Percentiles rank a stretch among this genome's conserved stretches.
Conservation (phyloP, 768 basidiomycete species). For the Amanita subjunquillea region DNA sequence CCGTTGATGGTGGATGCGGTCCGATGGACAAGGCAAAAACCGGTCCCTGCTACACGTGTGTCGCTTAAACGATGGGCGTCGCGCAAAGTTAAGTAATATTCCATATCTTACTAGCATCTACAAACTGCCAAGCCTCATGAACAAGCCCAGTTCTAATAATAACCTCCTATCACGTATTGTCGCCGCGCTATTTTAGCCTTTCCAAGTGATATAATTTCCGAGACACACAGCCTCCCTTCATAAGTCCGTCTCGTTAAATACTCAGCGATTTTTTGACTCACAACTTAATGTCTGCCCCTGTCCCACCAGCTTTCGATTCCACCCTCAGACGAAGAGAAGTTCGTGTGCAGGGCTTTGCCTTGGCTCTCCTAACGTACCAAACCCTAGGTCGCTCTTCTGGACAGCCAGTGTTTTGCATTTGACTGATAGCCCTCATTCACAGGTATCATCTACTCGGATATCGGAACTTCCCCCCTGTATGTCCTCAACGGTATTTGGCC, state of each 20-base stretch:
- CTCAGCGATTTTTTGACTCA: constrained; percentile 1
- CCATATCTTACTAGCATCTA: no score
- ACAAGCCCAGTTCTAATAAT: neutral
- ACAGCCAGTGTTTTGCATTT: neutral
- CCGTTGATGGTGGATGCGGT: neutral
- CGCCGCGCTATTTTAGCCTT: neutral
- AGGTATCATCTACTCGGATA: constrained; percentile 41
- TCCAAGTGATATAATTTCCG: neutral
- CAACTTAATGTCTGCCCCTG: constrained; percentile 12
- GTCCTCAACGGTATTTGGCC: constrained; percentile 59
- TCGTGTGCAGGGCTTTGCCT: constrained; percentile 18
- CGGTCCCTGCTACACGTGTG: neutral
- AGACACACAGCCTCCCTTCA: neutral
- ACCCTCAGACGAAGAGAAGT: constrained; percentile 22
- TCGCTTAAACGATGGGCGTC: no score
- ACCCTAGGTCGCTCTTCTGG: constrained; percentile 16
- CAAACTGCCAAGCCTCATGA: neutral
- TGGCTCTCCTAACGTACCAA: constrained; percentile 24
- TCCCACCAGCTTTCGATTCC: constrained; percentile 13
- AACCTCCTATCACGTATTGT: neutral
- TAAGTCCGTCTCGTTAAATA: neutral
- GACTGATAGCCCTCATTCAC: neutral
- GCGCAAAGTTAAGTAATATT: no score
- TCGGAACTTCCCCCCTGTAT: constrained; percentile 55
- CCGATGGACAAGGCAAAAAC: neutral